phyloP scores from a whole-genome alignment of 2,329 filamentous ascomycete species.

The Fusarium buharicum region DNA sequence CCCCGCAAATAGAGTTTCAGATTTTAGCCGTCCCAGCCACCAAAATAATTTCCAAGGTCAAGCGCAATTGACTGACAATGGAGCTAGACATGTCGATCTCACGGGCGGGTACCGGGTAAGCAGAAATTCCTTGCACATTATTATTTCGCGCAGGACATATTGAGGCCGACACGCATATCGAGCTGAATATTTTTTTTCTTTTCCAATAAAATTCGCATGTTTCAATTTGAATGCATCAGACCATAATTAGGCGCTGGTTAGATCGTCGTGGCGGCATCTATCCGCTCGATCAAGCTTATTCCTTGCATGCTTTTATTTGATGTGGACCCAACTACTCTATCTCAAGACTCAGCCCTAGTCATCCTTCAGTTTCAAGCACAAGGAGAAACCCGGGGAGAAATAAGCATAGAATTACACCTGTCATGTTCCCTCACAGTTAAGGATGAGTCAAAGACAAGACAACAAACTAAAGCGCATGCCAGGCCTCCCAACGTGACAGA shows the following conservation, averaged over 20 bases:
- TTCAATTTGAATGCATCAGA: neutral
- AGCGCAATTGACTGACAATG: neutral
- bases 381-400: too few species aligned
- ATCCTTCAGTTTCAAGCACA: too few species aligned
- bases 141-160: too few species aligned
- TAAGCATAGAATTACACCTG: too few species aligned
- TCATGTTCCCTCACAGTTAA: too few species aligned
- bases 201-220: neutral
- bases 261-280: conserved; percentile 6
- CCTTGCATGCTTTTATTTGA: neutral
- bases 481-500: neutral
- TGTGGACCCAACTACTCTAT: neutral
- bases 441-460: too few species aligned
- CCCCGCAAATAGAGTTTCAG: conserved; percentile 26
- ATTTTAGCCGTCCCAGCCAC: conserved; percentile 27
- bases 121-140: neutral
- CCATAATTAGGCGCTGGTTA: neutral
- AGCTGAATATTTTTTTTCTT: neutral
- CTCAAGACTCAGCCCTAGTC: too few species aligned
- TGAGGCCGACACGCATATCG: too few species aligned
- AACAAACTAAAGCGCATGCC: neutral
- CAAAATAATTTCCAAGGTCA: neutral
- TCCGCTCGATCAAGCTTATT: conserved; percentile 2
- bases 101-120: neutral
- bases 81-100: neutral